Conservation (phyloP, 1,284 basidiomycete species). For the Crepidotus sp. region DNA sequence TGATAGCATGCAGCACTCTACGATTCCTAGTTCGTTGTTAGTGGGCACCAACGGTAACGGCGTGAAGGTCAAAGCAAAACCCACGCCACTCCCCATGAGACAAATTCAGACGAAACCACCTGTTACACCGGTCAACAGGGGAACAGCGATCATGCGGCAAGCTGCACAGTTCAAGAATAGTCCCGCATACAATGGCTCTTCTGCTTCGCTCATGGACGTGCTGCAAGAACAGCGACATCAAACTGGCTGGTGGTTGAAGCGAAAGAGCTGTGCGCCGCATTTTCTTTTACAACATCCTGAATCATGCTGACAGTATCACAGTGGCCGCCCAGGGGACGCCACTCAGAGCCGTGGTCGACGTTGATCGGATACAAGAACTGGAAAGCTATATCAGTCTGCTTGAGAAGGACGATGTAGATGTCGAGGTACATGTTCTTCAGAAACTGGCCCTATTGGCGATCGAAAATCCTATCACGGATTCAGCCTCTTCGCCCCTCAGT, state of each 20-base stretch:
- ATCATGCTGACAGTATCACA: slow-evolving; percentile 22
- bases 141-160: slow-evolving; percentile 52
- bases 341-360: slow-evolving; percentile 28
- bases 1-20: slow-evolving; percentile 41
- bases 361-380: slow-evolving; percentile 39
- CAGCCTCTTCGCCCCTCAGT: slow-evolving; percentile 36
- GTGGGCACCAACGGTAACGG: slow-evolving; percentile 32
- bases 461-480: slow-evolving; percentile 45
- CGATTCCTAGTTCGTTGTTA: slow-evolving; percentile 48
- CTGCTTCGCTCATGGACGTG: slow-evolving; percentile 54
- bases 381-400: slow-evolving; percentile 44
- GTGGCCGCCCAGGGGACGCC: slow-evolving; percentile 43
- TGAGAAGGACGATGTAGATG: slow-evolving; percentile 41
- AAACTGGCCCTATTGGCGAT: slow-evolving; percentile 54
- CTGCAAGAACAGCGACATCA: slow-evolving; percentile 53
- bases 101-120: slow-evolving; percentile 26
- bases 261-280: slow-evolving; percentile 47
- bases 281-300: slow-evolving; percentile 9
- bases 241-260: slow-evolving; percentile 71
- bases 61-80: slow-evolving; percentile 28
- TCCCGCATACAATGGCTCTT: slow-evolving; percentile 45
- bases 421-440: slow-evolving; percentile 46
- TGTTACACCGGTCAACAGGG: slow-evolving; percentile 55
- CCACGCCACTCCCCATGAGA: slow-evolving; percentile 20
- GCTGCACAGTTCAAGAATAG: slow-evolving; percentile 75